Base-by-base conservation (phyloP, 1,139 yeast species). In the Kodamaea sp. region DNA sequence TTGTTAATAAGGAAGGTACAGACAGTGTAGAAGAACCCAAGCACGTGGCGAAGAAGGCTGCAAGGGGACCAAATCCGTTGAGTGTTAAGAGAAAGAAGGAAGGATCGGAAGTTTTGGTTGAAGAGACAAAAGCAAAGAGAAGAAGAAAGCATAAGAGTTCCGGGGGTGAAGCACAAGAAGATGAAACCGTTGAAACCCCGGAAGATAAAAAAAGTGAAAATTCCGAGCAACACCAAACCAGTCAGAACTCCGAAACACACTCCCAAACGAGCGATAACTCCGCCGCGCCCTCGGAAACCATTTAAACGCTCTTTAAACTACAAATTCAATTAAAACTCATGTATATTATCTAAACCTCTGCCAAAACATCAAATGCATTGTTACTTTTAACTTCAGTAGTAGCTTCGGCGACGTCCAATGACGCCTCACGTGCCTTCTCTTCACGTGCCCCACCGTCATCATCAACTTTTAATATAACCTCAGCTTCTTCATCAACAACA, bases 41-140 rank as follows among this genome's bases (percentile, higher is more conserved):
- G 8, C 43, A 32, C 31, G 77, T 73, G 57, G 79, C 75, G 60
- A 73, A 77, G 53, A 81, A 74, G 55, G 89, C 92, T 2, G 84
- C 88, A 8, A 83, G 80, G 52, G 86, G 75, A 15, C 94, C 95
- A 4, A 86, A 87, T 56, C 95, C 95, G 1, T 65, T 87, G 50
- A 87, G 96, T 65, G 67, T 86, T 30, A 88, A 86, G 66, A 81
- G 77, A 64, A 81, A 76, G 64, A 80, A 78, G 63, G 58, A 45
- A 9, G 55, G 60, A 34, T 9, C 25, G 23, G 58, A 45, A 9
- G 55, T 60, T 34, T 9, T 15, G 23, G 25, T 44, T 8, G 39
- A 37, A 37, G 31, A 27, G 37, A 42, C 29, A 34, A 49, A 32
- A 38, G 37, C 50, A 61, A 60, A 53, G 62, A 57, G 77, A 58